Percentiles rank a stretch among this genome's conserved stretches.
Evolutionary conservation across 345 rosid species (phyloP).

Genomic region (Salix purpurea): DNA sequence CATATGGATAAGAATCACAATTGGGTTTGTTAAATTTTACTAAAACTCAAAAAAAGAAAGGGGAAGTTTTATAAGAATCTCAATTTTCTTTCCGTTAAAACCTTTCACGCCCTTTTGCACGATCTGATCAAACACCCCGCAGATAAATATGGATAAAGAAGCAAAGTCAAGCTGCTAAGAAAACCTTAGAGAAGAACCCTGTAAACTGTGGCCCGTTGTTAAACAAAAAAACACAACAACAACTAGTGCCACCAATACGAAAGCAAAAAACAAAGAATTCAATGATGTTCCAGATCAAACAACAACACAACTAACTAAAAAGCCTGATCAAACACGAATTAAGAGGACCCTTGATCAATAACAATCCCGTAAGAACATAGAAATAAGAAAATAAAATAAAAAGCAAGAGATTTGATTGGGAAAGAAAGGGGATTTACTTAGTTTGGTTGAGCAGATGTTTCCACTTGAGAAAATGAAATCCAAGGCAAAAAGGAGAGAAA

Average conservation of each 20-base stretch:
- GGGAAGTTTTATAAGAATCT: background rate
- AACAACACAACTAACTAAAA: background rate
- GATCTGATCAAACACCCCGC: background rate
- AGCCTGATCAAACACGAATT: background rate
- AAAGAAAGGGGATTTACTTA: background rate
- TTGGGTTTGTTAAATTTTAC: background rate
- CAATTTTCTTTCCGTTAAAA: background rate
- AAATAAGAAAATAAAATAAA: background rate
- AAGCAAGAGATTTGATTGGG: background rate
- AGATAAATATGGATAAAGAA: background rate
- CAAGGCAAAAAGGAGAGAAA: background rate
- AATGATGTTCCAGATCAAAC: background rate
- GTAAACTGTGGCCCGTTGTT: too few species aligned
- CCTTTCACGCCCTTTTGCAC: background rate
- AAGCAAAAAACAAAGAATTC: too few species aligned
- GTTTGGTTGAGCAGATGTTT: background rate
- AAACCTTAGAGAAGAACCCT: background rate
- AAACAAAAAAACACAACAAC: too few species aligned
- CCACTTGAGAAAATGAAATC: background rate
- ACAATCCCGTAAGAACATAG: background rate
- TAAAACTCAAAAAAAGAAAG: background rate
- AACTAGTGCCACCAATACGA: too few species aligned
- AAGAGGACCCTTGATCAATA: background rate
- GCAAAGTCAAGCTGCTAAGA: background rate
- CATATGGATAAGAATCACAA: background rate